phyloP scores from a whole-genome alignment of 208 protist genomes.

The Trypanosoma boissoni region DNA sequence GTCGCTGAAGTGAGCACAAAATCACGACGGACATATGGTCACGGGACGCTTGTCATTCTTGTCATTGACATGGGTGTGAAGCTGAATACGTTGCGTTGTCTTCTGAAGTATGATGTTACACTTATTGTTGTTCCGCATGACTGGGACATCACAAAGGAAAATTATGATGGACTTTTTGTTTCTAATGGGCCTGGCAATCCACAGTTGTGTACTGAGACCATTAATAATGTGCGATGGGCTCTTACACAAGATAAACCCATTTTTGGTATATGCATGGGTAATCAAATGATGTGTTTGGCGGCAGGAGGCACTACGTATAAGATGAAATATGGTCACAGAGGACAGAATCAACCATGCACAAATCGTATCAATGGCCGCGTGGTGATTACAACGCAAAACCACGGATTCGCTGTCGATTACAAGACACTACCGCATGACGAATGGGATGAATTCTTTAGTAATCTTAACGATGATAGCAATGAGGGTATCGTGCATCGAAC shows the following conservation, averaged over 20 bases:
- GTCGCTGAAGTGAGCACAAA: slow-evolving; percentile 94
- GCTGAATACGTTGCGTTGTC: slow-evolving; percentile 93
- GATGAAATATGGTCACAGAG: slow-evolving; percentile 99
- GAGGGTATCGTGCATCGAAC: slow-evolving; percentile 95
- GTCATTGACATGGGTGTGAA: slow-evolving; percentile 95
- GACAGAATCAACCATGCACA: slow-evolving; percentile 98
- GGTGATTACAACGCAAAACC: slow-evolving; percentile 98
- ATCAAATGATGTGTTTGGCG: slow-evolving; percentile 96
- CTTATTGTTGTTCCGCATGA: slow-evolving; percentile 90
- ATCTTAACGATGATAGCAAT: slow-evolving; percentile 97
- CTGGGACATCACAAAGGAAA: slow-evolving; percentile 93
- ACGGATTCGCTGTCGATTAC: slow-evolving; percentile 97
- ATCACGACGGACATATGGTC: slow-evolving; percentile 71
- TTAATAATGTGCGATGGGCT: slow-evolving; percentile 92
- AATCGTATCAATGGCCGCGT: slow-evolving; percentile 80
- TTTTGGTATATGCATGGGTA: slow-evolving; percentile 99
- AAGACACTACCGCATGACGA: slow-evolving; percentile 80
- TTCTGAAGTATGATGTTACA: slow-evolving; percentile 87
- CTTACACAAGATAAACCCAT: slow-evolving; percentile 91
- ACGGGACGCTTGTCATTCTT: slow-evolving; percentile 83
- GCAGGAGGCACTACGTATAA: slow-evolving; percentile 94
- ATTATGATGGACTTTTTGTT: slow-evolving; percentile 98
- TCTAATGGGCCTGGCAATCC: slow-evolving; percentile 95
- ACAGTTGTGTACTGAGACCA: slow-evolving; percentile 86
- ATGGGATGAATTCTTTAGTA: slow-evolving; percentile 96